Percentiles rank a stretch among this genome's conserved stretches.
phyloP scores from a whole-genome alignment of 768 basidiomycete species.

The Mycena maculata region DNA sequence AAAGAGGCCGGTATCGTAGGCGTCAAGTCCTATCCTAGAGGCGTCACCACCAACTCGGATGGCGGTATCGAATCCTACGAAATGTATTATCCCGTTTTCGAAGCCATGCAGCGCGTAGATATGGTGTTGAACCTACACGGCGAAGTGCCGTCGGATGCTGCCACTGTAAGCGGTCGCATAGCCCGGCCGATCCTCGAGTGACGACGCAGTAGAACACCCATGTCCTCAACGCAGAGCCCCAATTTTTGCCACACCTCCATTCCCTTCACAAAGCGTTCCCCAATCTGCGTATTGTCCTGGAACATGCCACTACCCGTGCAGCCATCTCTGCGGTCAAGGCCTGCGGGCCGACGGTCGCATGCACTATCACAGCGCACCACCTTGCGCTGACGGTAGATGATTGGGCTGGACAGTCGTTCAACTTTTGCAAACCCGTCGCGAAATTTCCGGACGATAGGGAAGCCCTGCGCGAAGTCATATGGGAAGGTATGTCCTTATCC shows the following conservation, averaged over 20 bases:
- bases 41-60: constrained; percentile 97
- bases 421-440: constrained; percentile 98
- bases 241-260: constrained; percentile 88
- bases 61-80: constrained; percentile 97
- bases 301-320: constrained; percentile 94
- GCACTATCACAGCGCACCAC: constrained; percentile 98
- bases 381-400: constrained; percentile 94
- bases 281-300: constrained; percentile 91
- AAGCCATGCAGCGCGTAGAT: constrained; percentile 91
- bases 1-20: constrained; percentile 86
- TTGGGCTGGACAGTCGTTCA: constrained; percentile 95
- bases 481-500: constrained; percentile 63
- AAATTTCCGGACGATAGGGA: constrained; percentile 93
- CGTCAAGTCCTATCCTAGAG: constrained; percentile 96
- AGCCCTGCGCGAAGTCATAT: constrained; percentile 82
- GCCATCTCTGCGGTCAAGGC: constrained; percentile 89
- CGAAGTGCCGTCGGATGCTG: constrained; percentile 88
- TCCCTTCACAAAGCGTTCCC: constrained; percentile 89
- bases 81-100: constrained; percentile 92
- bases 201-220: constrained; percentile 75
- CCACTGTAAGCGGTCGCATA: constrained; percentile 43
- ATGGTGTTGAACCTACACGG: constrained; percentile 98
- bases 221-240: constrained; percentile 91
- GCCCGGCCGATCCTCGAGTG: constrained; percentile 13
- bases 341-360: constrained; percentile 86